Conservation (phyloP, 176 grass and related monocot genomes). For the Elymus sibiricus region DNA sequence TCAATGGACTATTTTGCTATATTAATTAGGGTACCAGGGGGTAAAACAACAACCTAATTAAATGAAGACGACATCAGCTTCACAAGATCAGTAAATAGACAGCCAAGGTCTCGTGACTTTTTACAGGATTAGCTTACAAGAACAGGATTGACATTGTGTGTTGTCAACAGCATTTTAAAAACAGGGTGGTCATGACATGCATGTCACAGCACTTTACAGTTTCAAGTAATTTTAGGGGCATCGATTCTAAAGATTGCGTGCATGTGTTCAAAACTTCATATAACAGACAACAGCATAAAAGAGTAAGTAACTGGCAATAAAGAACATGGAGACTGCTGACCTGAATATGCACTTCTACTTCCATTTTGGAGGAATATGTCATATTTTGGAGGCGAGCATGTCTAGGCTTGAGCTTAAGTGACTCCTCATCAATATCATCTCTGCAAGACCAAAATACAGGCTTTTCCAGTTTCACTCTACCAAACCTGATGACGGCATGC, state of each 20-base stretch:
- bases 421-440: constrained; percentile 36
- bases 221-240: neutral
- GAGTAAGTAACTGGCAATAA: neutral
- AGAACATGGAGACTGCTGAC: constrained; percentile 25
- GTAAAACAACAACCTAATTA: constrained; percentile 15
- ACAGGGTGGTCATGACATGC: neutral
- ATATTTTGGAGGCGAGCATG: constrained; percentile 93
- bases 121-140: neutral
- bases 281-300: constrained; percentile 19
- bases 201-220: constrained; percentile 8
- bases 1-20: neutral
- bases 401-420: constrained; percentile 54
- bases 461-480: constrained; percentile 53
- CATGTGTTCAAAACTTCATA: neutral
- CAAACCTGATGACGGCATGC: constrained; percentile 72
- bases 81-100: neutral
- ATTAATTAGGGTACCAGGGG: neutral
- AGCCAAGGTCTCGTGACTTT: neutral
- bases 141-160: neutral
- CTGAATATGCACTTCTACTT: constrained; percentile 69
- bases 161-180: neutral
- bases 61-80: neutral
- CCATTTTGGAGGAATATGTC: constrained; percentile 76
- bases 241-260: neutral
- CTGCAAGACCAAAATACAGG: constrained; percentile 67